Conservation (phyloP, 176 grass and related monocot genomes). For the Tillandsia fasciculata region DNA sequence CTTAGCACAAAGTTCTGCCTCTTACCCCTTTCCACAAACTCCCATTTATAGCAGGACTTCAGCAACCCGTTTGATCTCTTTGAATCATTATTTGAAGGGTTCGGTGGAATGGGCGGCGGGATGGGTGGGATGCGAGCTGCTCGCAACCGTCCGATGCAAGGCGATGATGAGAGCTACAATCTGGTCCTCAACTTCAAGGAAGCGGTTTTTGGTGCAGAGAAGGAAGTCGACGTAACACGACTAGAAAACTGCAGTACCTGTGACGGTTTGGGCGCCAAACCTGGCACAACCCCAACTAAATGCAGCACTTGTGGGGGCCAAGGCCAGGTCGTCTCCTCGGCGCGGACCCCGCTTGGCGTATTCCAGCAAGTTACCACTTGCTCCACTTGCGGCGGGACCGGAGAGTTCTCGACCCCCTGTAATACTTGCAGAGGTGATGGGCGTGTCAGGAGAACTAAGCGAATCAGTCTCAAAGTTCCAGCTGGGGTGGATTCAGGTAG, state of each 20-base stretch:
- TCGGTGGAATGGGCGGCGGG: constrained; percentile 90
- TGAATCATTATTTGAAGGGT: constrained; percentile 88
- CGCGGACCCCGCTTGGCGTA: constrained; percentile 88
- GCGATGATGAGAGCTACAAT: constrained; percentile 86
- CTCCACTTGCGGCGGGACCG: constrained; percentile 79
- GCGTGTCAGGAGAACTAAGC: constrained; percentile 77
- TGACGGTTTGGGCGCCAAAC: constrained; percentile 78
- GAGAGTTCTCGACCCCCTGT: constrained; percentile 84
- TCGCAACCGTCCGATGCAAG: constrained; percentile 88
- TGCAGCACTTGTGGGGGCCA: constrained; percentile 88
- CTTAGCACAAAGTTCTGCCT: background rate
- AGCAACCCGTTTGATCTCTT: constrained; percentile 92
- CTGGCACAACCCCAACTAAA: constrained; percentile 68
- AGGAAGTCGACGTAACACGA: constrained; percentile 85
- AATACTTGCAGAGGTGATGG: constrained; percentile 80
- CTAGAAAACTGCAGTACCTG: constrained; percentile 78
- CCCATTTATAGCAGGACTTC: constrained; percentile 59
- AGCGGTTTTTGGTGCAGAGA: constrained; percentile 86
- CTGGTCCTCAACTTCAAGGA: constrained; percentile 95
- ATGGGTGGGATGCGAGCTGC: constrained; percentile 59
- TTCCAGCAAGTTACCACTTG: constrained; percentile 95
- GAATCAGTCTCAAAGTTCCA: constrained; percentile 92
- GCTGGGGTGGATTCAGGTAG: constrained; percentile 95
- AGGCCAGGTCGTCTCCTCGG: constrained; percentile 81
- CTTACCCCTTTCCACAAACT: constrained; percentile 11